Conservation (phyloP, 78 protist genomes). For the Dictyostelium citrinum region DNA sequence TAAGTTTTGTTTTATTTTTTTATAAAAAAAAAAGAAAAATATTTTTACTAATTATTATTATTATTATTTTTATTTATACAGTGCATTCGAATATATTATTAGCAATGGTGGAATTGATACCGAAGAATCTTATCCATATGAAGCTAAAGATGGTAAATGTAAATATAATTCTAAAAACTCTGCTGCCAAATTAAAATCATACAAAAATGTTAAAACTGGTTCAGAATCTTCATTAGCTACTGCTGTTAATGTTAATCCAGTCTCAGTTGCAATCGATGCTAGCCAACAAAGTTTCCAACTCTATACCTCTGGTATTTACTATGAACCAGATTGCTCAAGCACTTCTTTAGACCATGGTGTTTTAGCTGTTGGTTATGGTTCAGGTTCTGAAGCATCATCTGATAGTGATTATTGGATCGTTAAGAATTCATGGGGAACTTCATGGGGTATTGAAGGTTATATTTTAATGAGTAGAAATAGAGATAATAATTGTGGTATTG, state of each 20-base stretch:
- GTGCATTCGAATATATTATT: slow-evolving; percentile 40
- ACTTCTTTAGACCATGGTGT: slow-evolving; percentile 90
- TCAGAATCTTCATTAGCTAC: neutral
- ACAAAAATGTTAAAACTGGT: slow-evolving; percentile 56
- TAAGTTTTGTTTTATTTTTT: too few relatives aligned
- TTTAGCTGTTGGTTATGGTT: slow-evolving; percentile 88
- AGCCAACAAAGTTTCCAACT: slow-evolving; percentile 84
- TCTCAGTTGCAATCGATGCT: slow-evolving; percentile 91
- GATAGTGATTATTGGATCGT: neutral
- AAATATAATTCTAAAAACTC: neutral
- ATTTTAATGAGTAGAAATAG: neutral
- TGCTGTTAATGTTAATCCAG: slow-evolving; percentile 71
- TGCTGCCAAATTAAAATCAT: slow-evolving; percentile 43
- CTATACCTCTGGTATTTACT: slow-evolving; percentile 86
- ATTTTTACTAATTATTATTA: too few relatives aligned
- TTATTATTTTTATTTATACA: too few relatives aligned
- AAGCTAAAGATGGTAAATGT: neutral
- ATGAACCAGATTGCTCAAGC: slow-evolving; percentile 73
- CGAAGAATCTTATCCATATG: slow-evolving; percentile 91
- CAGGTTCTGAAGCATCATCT: neutral
- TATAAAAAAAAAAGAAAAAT: too few relatives aligned
- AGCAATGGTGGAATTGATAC: slow-evolving; percentile 80
- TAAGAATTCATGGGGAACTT: neutral
- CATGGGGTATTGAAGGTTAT: neutral
- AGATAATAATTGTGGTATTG: neutral